phyloP scores from a whole-genome alignment of 2,329 filamentous ascomycete genomes.

The Exophiala oligosperma region DNA sequence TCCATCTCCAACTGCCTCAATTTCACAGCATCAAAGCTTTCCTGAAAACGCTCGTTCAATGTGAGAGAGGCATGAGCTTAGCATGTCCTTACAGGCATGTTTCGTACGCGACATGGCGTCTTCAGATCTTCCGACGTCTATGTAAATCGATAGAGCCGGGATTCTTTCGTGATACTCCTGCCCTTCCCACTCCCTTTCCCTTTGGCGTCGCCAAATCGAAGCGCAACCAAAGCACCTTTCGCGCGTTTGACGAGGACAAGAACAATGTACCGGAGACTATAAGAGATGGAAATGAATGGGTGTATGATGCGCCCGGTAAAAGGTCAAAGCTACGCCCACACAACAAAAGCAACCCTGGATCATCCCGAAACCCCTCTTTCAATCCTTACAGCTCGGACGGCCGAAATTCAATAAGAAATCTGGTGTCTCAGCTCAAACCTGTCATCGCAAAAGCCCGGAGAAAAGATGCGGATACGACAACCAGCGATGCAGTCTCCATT shows the following conservation, averaged over 20 bases:
- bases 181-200: neutral
- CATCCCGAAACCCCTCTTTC: slow-evolving; percentile 3
- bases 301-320: neutral
- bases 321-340: neutral
- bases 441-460: neutral
- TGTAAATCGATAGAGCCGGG: slow-evolving; percentile 1
- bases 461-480: neutral
- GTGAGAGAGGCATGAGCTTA: slow-evolving; percentile 21
- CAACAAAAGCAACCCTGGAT: neutral
- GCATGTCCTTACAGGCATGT: slow-evolving; percentile 19
- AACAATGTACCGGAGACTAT: neutral
- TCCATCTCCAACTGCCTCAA: no score
- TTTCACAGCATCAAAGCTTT: no score
- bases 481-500: neutral
- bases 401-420: neutral
- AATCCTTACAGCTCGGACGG: slow-evolving; percentile 10
- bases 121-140: slow-evolving; percentile 13
- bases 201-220: neutral
- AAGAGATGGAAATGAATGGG: neutral
- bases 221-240: neutral
- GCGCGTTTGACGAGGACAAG: neutral
- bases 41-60: neutral
- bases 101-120: slow-evolving; percentile 25
- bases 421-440: slow-evolving; percentile 2
- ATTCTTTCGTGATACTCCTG: neutral